Base-by-base conservation (phyloP, 2,329 filamentous ascomycete genomes). In the Cladosporium sp. region DNA sequence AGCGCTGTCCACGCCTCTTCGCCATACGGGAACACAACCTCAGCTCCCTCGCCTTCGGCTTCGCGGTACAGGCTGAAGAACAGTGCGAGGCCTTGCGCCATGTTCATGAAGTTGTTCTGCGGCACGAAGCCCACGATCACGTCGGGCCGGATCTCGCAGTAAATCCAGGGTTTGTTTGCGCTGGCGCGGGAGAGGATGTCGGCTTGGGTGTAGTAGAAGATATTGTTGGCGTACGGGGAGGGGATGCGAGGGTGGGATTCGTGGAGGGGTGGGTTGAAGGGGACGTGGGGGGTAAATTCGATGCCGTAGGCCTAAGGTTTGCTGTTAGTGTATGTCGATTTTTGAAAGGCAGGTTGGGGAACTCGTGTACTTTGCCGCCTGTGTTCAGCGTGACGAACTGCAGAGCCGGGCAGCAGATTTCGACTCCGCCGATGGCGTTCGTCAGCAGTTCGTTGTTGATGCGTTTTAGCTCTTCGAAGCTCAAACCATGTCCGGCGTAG, bases 101-200 rank as follows among this genome's bases (percentile, higher is more conserved):
- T 70, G 15, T 74, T 76, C 69, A 77, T 78, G 66, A 76, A 75
- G 64, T 79, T 80, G 58, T 72, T 72, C 66, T 79, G 76, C 12
- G 78, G 77, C 8, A 79, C 75, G 69, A 78, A 78, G 28, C 78
- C 78, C 32, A 80, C 71, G 64, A 80, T 76, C 38, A 77, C 75
- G 65, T 79, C 78, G 0, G 77, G 78, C 10, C 76, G 71, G 18
- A 77, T 77, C 38, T 80, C 77, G 66, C 73, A 74, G 74, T 76
- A 79, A 28, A 70, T 77, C 78, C 77, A 80, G 1, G 64, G 38
- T 69, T 77, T 79, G 62, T 68, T 70, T 36, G 69, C 72, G 7
- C 74, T 64, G 64, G 73, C 78, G 28, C 68, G 69, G 15, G 65
- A 38, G 32, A 80, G 63, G 69, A 75, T 78, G 70, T 79, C 77